A percentile compares a stretch with the other conserved stretches of the same genome.
Conservation (phyloP, 2,329 filamentous ascomycete genomes). For the Fusarium liriodendri region DNA sequence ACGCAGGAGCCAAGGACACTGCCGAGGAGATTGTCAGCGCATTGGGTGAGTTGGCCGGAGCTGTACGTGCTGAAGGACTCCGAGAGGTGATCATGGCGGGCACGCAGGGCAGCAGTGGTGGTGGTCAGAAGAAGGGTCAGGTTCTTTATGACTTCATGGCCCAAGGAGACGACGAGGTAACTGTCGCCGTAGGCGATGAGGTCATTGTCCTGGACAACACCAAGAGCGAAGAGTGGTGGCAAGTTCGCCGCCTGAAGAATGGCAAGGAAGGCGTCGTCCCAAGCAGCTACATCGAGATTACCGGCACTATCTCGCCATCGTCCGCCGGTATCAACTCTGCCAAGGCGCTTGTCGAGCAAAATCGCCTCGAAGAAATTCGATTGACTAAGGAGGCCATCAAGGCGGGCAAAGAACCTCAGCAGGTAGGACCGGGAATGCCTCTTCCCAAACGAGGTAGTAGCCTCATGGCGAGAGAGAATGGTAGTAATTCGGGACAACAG, state of each 20-base stretch:
- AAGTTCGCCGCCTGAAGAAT: constrained; percentile 89
- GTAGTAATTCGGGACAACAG: constrained; percentile 77
- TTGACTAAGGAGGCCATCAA: constrained; percentile 83
- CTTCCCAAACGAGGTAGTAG: constrained; percentile 85
- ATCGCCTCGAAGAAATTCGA: constrained; percentile 82
- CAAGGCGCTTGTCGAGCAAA: constrained; percentile 79
- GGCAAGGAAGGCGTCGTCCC: constrained; percentile 96
- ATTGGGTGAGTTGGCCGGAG: constrained; percentile 89
- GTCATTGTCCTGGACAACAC: constrained; percentile 89
- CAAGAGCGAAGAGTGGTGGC: constrained; percentile 99
- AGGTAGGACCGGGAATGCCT: constrained; percentile 81
- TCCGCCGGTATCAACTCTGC: constrained; percentile 62
- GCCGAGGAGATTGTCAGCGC: constrained; percentile 91
- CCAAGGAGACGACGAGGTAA: constrained; percentile 96
- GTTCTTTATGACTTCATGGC: constrained; percentile 97
- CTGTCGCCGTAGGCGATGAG: constrained; percentile 88
- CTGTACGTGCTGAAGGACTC: constrained; percentile 83
- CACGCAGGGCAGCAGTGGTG: constrained; percentile 57
- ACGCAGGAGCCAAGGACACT: constrained; percentile 96
- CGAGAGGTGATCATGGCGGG: constrained; percentile 88
- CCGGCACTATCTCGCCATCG: constrained; percentile 70
- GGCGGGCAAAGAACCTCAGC: constrained; percentile 65
- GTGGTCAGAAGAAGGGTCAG: constrained; percentile 77
- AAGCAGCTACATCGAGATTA: constrained; percentile 94
- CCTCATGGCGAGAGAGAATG: constrained; percentile 73